Conservation (phyloP, 2,329 filamentous ascomycete genomes). For the Sporothrix curviconia region DNA sequence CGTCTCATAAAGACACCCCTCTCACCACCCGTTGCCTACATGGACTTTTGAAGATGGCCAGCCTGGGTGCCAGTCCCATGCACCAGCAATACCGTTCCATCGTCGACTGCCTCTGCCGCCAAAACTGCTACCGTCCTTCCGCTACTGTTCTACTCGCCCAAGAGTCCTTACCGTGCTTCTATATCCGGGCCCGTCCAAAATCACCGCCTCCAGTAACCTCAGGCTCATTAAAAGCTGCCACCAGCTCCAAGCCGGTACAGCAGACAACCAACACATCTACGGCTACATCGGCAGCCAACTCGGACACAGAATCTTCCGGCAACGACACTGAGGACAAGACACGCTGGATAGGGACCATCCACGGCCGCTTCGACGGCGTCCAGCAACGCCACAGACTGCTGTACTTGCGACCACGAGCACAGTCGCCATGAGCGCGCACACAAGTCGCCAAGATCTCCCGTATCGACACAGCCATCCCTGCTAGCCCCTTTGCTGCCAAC, state of each 20-base stretch:
- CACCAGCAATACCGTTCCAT: not conserved
- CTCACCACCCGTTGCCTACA: constrained; percentile 81
- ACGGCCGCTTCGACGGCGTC: constrained; percentile 37
- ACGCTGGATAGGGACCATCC: constrained; percentile 42
- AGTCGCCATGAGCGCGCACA: constrained; percentile 35
- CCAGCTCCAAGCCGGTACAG: too few species aligned
- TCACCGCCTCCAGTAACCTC: constrained; percentile 33
- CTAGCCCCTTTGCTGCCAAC: constrained; percentile 41
- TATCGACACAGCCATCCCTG: constrained; percentile 36
- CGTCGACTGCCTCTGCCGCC: not conserved
- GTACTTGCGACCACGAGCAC: constrained; percentile 50
- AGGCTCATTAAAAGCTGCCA: not conserved
- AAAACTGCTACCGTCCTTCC: not conserved
- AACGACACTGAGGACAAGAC: constrained; percentile 22
- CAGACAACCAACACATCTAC: too few species aligned
- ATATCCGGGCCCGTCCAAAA: constrained; percentile 33
- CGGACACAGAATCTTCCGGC: constrained; percentile 26
- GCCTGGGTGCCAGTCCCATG: constrained; percentile 18
- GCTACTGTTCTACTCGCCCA: not conserved
- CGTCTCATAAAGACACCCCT: constrained; percentile 73
- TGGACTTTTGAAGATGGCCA: constrained; percentile 79
- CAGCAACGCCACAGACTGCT: constrained; percentile 49
- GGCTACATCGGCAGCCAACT: constrained; percentile 27
- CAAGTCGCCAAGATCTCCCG: constrained; percentile 36
- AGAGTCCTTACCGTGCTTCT: constrained; percentile 9